Base-by-base conservation (phyloP, 352 stramenopile genomes). In the Phytopythium aichiense region DNA sequence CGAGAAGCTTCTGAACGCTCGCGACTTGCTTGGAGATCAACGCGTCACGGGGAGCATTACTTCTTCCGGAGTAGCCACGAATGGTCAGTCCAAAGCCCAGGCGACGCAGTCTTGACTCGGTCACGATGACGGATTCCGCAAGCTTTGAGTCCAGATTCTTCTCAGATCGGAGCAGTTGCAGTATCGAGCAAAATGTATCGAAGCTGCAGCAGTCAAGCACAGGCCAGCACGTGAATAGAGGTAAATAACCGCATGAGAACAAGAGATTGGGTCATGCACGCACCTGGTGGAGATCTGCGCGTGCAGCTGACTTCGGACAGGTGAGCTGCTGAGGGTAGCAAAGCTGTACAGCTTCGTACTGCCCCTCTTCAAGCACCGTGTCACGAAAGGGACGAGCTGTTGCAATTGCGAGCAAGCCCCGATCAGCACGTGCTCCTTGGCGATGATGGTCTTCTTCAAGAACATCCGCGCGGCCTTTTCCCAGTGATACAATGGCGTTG, bases 341-440 rank as follows among this genome's bases (percentile, higher is more conserved):
- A 80, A 76, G 28, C 81, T 85, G 38, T 81, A 82, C 23, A 76
- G 16, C 53, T 79, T 80, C 7, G 64, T 62, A 15, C 65, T 64
- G n/a, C 63, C 74, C 63, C 74, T 79, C 57, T 82, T 87, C 30
- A 77, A 20, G 18, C 62, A 79, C 31, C 76, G 73, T 9, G 58
- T 64, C 49, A 81, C 42, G 37, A 87, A 84, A 20, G 60, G 53
- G 16, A 74, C 30, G 46, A 80, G 73, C 9, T 55, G 58, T 38
- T 69, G 67, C 43, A 57, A 0, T 0, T 60, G 37, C 22, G 53
- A 48, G 53, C 18, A 25, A 9, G n/a, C 38, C 6, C 7, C 55
- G 18, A 40, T 25, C 18, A 48, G 20, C 16, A 22, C 18, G 7
- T 8, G 12, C 5, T 55, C 37, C 22, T 49, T 43, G 23, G 30